phyloP scores from a whole-genome alignment of 192 early-diverging fungal species.

The Backusella liffmaniae region DNA sequence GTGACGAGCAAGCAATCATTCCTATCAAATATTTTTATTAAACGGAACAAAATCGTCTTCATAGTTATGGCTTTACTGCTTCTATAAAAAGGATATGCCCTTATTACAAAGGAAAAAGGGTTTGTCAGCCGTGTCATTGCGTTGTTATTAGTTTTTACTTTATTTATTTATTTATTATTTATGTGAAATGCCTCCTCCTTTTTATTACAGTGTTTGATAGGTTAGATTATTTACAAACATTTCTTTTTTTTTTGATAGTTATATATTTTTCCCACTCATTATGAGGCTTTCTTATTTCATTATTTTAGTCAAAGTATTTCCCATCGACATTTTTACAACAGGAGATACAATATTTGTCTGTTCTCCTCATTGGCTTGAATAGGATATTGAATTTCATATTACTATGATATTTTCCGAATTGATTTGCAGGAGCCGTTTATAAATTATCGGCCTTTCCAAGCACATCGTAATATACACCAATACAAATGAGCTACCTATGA shows the following conservation, averaged over 20 bases:
- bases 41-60: not conserved
- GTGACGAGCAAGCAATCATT: not conserved
- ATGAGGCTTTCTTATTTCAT: not conserved
- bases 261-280: not conserved
- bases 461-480: not conserved
- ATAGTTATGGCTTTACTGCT: not conserved
- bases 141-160: not conserved
- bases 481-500: not conserved
- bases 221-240: not conserved
- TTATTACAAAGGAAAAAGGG: not conserved
- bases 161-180: not conserved
- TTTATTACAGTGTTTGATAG: not conserved
- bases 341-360: not conserved
- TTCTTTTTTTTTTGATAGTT: not conserved
- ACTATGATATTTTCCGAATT: not conserved
- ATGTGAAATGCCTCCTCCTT: not conserved
- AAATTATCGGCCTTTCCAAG: not conserved
- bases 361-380: not conserved
- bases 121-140: not conserved
- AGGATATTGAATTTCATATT: not conserved
- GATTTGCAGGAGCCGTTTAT: not conserved
- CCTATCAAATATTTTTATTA: not conserved
- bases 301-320: not conserved
- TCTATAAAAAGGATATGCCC: not conserved
- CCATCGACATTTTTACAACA: not conserved